These are phyloP conservation scores for Mycena amicta DNA, from an alignment of 768 basidiomycete genomes.

Conservation along the genomic window DNA sequence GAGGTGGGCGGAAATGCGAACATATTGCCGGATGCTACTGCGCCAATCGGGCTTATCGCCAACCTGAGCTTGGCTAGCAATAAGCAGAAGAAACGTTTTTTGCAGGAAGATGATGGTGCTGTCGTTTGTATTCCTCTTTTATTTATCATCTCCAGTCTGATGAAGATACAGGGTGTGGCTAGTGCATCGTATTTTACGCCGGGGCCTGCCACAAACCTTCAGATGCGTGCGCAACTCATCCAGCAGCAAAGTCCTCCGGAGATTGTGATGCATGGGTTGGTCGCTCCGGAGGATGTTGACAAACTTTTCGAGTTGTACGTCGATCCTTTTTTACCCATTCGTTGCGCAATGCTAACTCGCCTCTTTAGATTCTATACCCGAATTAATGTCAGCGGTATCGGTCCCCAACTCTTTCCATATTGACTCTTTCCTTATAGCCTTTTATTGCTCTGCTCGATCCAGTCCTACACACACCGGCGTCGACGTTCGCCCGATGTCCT, in stretches of 20 bases:
- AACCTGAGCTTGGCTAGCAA: slow-evolving; percentile 66
- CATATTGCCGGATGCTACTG: slow-evolving; percentile 65
- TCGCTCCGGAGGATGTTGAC: slow-evolving; percentile 77
- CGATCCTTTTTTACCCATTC: slow-evolving; percentile 1
- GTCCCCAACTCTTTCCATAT: neutral
- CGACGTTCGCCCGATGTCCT: slow-evolving; percentile 81
- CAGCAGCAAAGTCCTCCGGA: slow-evolving; percentile 81
- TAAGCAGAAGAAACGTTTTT: too few species aligned
- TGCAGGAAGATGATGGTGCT: too few species aligned
- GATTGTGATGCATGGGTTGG: slow-evolving; percentile 78
- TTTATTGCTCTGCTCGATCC: slow-evolving; percentile 80
- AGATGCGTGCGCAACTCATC: slow-evolving; percentile 68
- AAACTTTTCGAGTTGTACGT: slow-evolving; percentile 83
- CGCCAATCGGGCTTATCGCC: slow-evolving; percentile 79
- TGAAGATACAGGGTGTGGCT: slow-evolving; percentile 65
- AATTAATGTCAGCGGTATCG: slow-evolving; percentile 58
- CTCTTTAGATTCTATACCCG: slow-evolving; percentile 73
- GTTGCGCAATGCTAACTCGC: neutral
- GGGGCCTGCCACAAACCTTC: slow-evolving; percentile 76
- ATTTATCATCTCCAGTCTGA: neutral
- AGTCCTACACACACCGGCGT: slow-evolving; percentile 75
- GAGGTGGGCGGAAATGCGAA: neutral
- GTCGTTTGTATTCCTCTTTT: too few species aligned
- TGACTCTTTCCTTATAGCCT: slow-evolving; percentile 39
- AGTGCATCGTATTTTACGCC: slow-evolving; percentile 82